phyloP scores from a whole-genome alignment of 2,329 filamentous ascomycete species.

The Clarireedia monteithiana region DNA sequence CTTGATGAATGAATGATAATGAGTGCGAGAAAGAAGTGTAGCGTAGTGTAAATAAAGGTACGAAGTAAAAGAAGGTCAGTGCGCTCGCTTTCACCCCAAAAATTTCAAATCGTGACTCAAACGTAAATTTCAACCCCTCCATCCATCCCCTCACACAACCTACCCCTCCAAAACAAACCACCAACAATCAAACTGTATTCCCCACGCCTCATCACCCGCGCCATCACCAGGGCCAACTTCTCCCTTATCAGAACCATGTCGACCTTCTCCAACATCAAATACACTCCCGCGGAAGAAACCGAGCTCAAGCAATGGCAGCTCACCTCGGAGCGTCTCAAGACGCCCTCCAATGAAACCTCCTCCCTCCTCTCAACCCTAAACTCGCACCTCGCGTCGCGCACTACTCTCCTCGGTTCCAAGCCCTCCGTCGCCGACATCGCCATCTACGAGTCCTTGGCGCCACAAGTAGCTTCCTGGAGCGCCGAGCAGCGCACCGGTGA shows the following conservation, averaged over 20 bases:
- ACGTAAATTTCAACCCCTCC: not conserved
- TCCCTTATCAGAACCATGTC: conserved; percentile 52
- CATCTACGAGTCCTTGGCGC: conserved; percentile 71
- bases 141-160: not conserved
- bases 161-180: not conserved
- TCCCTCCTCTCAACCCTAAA: conserved; percentile 74
- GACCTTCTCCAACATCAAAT: conserved; percentile 58
- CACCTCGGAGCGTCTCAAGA: conserved; percentile 63
- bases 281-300: conserved; percentile 70
- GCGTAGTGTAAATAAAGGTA: not conserved
- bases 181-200: conserved; percentile 26
- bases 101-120: conserved; percentile 4
- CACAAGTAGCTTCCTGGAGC: conserved; percentile 70
- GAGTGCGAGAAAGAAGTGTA: not conserved
- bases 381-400: conserved; percentile 77
- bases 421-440: conserved; percentile 82
- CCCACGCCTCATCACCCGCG: conserved; percentile 22
- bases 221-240: conserved; percentile 51
- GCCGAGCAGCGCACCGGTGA: conserved; percentile 84
- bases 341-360: conserved; percentile 43
- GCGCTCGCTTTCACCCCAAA: not conserved
- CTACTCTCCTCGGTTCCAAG: conserved; percentile 83
- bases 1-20: too few relatives aligned
- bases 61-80: not conserved
- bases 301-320: conserved; percentile 87